Evolutionary conservation across 371 early-diverging fungal species (phyloP).

Genomic region (Circinella minor): DNA sequence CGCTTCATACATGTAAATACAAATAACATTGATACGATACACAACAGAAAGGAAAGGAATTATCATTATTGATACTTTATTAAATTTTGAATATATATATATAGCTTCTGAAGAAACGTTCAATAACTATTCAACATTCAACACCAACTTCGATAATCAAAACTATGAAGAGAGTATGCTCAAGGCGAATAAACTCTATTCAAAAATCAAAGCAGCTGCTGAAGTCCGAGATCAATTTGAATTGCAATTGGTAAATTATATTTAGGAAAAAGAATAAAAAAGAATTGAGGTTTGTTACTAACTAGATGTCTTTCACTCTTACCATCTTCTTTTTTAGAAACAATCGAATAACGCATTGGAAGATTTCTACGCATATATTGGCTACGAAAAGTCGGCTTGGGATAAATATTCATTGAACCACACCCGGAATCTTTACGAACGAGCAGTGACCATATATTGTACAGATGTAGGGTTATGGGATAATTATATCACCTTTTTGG

Average conservation of each 20-base stretch:
- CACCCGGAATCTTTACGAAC: conserved; percentile 65
- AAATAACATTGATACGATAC: too few species aligned
- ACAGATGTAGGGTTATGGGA: conserved; percentile 70
- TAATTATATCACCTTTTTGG: conserved; percentile 66
- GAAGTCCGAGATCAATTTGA: conserved; percentile 60
- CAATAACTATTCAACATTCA: conserved; percentile 67
- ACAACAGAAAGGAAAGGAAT: too few species aligned
- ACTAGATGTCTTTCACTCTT: too few species aligned
- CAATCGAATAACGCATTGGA: conserved; percentile 37
- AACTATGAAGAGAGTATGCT: conserved; percentile 68
- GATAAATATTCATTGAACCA: conserved; percentile 31
- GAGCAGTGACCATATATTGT: conserved; percentile 61
- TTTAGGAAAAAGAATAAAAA: neutral
- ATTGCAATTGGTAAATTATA: conserved; percentile 43
- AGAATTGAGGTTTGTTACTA: too few species aligned
- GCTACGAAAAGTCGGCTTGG: conserved; percentile 38
- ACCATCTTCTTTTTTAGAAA: conserved; percentile 8
- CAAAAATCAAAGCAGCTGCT: conserved; percentile 49
- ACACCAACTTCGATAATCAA: conserved; percentile 53
- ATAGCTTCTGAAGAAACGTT: conserved; percentile 68
- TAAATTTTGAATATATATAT: neutral
- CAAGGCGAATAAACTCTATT: conserved; percentile 51
- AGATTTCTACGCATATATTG: conserved; percentile 53
- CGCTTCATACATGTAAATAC: conserved; percentile 53
- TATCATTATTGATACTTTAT: neutral